Evolutionary conservation across 2,329 filamentous ascomycete species (phyloP), one percentile per base, ranked within the genome.

Genomic region (Teratosphaeria pseudoeucalypti): DNA sequence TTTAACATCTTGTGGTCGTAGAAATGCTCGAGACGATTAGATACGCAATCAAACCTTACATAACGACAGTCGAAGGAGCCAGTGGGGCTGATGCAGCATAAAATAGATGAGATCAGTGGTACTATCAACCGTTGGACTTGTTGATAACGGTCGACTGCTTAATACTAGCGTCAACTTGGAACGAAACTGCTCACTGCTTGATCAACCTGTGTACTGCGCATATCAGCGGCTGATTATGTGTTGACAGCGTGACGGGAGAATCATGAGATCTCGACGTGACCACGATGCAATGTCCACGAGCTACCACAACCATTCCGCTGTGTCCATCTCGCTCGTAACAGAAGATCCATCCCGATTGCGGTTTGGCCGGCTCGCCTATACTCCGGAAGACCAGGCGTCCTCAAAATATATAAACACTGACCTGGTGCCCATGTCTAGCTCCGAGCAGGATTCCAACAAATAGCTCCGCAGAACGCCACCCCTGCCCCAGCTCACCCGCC

Each of bases 1-100:
- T 61, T 70, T 34, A 70, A 70, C 57, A 63, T 70, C n/a, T 55
- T 71, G 16, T 71, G 68, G 67, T 60, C 56, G 27, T 65, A 61
- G 57, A 23, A 1, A 19, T n/a, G 43, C n/a, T 23, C 9, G 16
- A 49, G 9, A 49, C 2, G 16, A 49, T 19, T 49, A n/a, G 16
- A 49, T 6, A 23, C 37, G 19, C 43, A 26, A 49, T 19, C 16
- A 29, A 29, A 29, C 27, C 3, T 29, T 49, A n/a, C 43, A 49
- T 23, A 49, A 23, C 43, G 43, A 49, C 43, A 49, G 43, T 49
- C 16, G 2, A 3, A 49, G 16, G 7, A 23, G 43, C 14, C 1
- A 12, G 2, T n/a, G 6, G 16, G 11, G 37, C 37, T 43, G 37
- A 43, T 43, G 37, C 37, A 43, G 37, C 16, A 49, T 49, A 49